Percentiles rank a stretch among this genome's conserved stretches.
Evolutionary conservation across 2,329 filamentous ascomycete genomes (phyloP).

Genomic region (Moelleriella libera): DNA sequence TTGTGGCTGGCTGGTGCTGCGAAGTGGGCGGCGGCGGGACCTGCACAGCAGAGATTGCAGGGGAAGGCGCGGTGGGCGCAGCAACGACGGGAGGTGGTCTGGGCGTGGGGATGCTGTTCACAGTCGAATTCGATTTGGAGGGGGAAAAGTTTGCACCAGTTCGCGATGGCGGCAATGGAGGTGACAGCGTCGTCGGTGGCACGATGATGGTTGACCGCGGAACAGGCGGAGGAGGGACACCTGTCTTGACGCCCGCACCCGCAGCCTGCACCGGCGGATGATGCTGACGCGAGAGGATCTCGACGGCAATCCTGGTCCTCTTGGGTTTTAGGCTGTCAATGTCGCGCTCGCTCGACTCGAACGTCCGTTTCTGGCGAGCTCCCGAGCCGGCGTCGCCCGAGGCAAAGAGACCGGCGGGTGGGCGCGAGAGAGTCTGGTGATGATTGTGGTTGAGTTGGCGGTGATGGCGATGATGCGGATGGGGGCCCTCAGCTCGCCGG

Average conservation of each 20-base stretch:
- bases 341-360: constrained; percentile 29
- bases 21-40: too few species aligned
- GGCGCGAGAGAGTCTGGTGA: constrained; percentile 9
- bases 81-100: not conserved
- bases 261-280: constrained; percentile 12
- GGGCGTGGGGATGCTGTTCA: not conserved
- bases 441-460: constrained; percentile 10
- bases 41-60: not conserved
- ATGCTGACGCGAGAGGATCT: constrained; percentile 25
- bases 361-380: constrained; percentile 32
- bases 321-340: constrained; percentile 31
- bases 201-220: constrained; percentile 10
- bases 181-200: constrained; percentile 4
- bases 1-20: too few species aligned
- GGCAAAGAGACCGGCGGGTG: constrained; percentile 6
- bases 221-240: constrained; percentile 11
- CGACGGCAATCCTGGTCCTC: constrained; percentile 36
- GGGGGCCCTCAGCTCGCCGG: constrained; percentile 31
- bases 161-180: not conserved
- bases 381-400: constrained; percentile 17
- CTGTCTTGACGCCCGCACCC: constrained; percentile 8
- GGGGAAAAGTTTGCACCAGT: constrained; percentile 1
- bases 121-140: too few species aligned
- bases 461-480: constrained; percentile 12
- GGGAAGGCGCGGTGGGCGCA: not conserved